A percentile compares a stretch with the other conserved stretches of the same genome.
Evolutionary conservation across 305 asterid species (phyloP).

Genomic region (Solanum hybrid): DNA sequence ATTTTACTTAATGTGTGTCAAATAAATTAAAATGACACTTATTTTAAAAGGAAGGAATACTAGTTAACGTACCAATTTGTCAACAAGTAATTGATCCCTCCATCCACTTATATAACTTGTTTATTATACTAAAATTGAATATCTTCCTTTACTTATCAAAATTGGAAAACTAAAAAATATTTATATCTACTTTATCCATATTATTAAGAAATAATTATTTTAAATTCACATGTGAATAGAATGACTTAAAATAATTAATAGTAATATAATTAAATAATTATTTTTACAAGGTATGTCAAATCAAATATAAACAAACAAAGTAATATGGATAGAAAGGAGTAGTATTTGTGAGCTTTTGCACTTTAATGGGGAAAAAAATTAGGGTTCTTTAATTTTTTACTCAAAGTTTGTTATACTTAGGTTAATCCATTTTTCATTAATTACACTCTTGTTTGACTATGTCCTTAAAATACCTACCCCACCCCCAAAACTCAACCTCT

Average conservation of each 20-base stretch:
- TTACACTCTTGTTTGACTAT: constrained; percentile 11
- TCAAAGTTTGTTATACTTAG: not conserved
- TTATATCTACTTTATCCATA: not conserved
- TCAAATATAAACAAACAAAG: not conserved
- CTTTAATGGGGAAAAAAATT: not conserved
- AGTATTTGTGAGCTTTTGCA: not conserved
- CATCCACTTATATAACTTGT: not conserved
- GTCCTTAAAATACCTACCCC: not conserved
- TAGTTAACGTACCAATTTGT: not conserved
- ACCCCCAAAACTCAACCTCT: not conserved
- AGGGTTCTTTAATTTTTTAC: not conserved
- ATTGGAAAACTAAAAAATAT: not conserved
- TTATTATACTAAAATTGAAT: not conserved
- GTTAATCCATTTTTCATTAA: constrained; percentile 10
- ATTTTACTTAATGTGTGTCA: not conserved
- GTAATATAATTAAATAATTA: too few relatives aligned
- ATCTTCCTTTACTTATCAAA: not conserved
- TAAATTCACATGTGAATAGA: not conserved
- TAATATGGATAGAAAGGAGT: not conserved
- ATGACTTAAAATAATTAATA: too few relatives aligned
- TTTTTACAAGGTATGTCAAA: not conserved
- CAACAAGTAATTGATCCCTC: not conserved
- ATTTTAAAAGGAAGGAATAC: not conserved
- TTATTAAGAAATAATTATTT: not conserved
- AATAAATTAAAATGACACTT: not conserved